Conservation (phyloP, 192 early-diverging fungal species). For the Lunasporangiospora selenospora region DNA sequence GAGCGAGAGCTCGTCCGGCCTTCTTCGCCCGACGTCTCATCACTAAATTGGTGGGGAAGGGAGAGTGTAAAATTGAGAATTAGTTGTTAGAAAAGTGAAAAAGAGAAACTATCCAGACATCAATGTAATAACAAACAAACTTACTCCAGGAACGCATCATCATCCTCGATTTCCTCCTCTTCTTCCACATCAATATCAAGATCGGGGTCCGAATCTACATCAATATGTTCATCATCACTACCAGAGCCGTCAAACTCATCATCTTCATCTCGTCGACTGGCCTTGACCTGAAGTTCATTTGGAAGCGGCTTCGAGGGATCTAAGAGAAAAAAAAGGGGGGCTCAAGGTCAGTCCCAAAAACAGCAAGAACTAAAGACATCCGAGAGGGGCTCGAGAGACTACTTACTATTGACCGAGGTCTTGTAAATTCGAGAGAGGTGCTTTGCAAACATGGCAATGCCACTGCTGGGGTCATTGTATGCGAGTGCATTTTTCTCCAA, state of each 20-base stretch:
- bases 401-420: conserved; percentile 51
- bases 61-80: neutral
- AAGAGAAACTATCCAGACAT: no score
- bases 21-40: conserved; percentile 27
- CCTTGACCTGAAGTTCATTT: conserved; percentile 12
- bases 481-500: conserved; percentile 70
- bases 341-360: neutral
- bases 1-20: conserved; percentile 25
- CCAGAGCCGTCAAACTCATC: conserved; percentile 42
- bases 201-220: conserved; percentile 38
- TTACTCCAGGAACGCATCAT: conserved; percentile 44
- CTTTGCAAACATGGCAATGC: conserved; percentile 47
- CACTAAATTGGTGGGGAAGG: neutral
- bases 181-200: conserved; percentile 45
- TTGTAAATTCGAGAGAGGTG: conserved; percentile 55
- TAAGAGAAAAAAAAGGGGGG: conserved; percentile 4
- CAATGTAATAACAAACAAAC: neutral
- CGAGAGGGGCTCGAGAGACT: no score
- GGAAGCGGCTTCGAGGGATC: conserved; percentile 43
- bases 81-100: neutral
- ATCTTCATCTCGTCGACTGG: conserved; percentile 30
- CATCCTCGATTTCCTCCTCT: conserved; percentile 38
- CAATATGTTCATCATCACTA: conserved; percentile 30
- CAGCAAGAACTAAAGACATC: no score
- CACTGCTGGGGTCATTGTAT: conserved; percentile 66